Evolutionary conservation across 83 land plant genomes (phyloP).

Genomic region (Isoetes engelmannii): DNA sequence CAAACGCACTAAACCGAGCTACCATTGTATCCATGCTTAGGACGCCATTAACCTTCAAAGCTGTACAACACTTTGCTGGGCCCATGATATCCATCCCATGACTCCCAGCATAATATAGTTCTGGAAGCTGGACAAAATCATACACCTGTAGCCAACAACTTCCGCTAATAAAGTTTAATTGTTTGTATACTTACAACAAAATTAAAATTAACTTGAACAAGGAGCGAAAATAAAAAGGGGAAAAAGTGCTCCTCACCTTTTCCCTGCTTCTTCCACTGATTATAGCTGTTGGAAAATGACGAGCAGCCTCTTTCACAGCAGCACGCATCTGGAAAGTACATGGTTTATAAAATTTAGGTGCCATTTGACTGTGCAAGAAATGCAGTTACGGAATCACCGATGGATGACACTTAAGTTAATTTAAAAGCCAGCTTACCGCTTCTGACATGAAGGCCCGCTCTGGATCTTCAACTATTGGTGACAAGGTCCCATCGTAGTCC

Average conservation of each 20-base stretch:
- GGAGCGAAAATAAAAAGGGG: background rate
- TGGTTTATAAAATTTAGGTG: too few species aligned
- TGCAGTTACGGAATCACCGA: too few species aligned
- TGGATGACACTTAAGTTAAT: background rate
- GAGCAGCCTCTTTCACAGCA: slow-evolving; percentile 31
- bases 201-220: background rate
- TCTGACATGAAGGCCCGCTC: slow-evolving; percentile 29
- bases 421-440: slow-evolving; percentile 10
- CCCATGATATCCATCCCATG: slow-evolving; percentile 90
- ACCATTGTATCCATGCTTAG: slow-evolving; percentile 48
- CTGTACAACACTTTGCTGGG: slow-evolving; percentile 28
- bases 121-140: slow-evolving; percentile 52
- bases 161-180: too few species aligned
- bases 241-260: slow-evolving; percentile 35
- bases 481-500: slow-evolving; percentile 37
- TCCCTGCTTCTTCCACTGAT: slow-evolving; percentile 43
- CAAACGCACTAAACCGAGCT: background rate
- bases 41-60: slow-evolving; percentile 28
- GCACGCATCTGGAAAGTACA: slow-evolving; percentile 27
- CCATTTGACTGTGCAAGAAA: too few species aligned
- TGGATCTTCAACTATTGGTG: slow-evolving; percentile 34
- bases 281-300: slow-evolving; percentile 44
- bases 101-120: slow-evolving; percentile 74
- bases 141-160: slow-evolving; percentile 35
- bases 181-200: background rate